A percentile compares a stretch with the other conserved stretches of the same genome.
phyloP scores from a whole-genome alignment of 2,329 filamentous ascomycete genomes.

The Ascochyta viciae-villosae region DNA sequence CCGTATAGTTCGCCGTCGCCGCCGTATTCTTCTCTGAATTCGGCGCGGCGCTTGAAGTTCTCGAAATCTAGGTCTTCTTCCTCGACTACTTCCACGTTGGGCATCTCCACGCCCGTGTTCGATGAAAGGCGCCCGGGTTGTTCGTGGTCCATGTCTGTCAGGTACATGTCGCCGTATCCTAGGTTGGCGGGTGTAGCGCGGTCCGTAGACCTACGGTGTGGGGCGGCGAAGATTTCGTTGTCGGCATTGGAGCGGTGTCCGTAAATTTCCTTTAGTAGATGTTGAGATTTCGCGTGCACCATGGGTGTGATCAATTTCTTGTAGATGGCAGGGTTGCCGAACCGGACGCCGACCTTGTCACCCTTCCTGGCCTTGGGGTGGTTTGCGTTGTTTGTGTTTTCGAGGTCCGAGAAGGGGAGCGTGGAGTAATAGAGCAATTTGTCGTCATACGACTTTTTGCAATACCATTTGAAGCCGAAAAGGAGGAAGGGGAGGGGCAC shows the following conservation, averaged over 20 bases:
- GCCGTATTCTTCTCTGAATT: conserved; percentile 86
- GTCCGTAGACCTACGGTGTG: conserved; percentile 37
- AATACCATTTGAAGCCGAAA: conserved; percentile 85
- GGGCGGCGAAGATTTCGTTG: conserved; percentile 34
- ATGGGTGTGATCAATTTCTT: conserved; percentile 70
- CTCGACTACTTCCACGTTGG: conserved; percentile 84
- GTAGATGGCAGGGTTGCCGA: conserved; percentile 90
- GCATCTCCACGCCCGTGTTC: conserved; percentile 18
- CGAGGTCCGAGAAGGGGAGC: conserved; percentile 57
- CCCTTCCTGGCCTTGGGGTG: conserved; percentile 40
- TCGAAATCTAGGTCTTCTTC: conserved; percentile 87
- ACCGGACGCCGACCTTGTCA: conserved; percentile 75
- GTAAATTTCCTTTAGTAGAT: conserved; percentile 83
- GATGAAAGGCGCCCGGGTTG: conserved; percentile 59
- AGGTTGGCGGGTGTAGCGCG: conserved; percentile 57
- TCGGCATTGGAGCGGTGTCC: conserved; percentile 74
- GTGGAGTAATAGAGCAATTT: conserved; percentile 81
- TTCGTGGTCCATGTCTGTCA: conserved; percentile 72
- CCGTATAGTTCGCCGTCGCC: conserved; percentile 69
- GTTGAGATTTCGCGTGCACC: conserved; percentile 89
- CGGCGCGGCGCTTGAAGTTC: conserved; percentile 86
- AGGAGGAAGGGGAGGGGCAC: conserved; percentile 80
- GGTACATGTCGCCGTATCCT: conserved; percentile 81
- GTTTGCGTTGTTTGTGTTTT: conserved; percentile 55
- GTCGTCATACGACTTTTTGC: conserved; percentile 75